Base-by-base conservation (phyloP, 2,329 filamentous ascomycete genomes). In the Fusarium humuli region DNA sequence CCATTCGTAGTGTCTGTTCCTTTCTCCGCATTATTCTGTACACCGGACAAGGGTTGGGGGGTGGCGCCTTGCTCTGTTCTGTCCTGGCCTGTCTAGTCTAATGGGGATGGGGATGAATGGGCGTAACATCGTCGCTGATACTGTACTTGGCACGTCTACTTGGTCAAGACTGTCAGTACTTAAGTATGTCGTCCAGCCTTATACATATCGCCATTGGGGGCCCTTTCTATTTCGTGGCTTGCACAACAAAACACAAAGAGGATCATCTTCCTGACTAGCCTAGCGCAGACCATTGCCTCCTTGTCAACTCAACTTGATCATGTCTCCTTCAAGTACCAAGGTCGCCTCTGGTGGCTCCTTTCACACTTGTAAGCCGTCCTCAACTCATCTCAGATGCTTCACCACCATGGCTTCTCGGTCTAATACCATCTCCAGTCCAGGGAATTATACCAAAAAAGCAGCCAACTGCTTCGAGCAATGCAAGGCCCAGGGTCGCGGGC, bases 361-460 rank as follows among this genome's bases (percentile, higher is more conserved):
- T 55, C 73, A 75, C 54, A 75, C 73, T 23, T 75, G 73, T 75
- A 73, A 57, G 71, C 66, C 30, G 16, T 30, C 20, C 25, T 49
- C 61, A 46, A 32, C 42, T 45, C 44, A 23, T 37, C 34, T 18
- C 34, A 48, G 12, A 48, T 37, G 12, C 10, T 46, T 54, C 25
- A 18, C 40, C 20, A n/a, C 30, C 37, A 11, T 13, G n/a, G 29
- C 20, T 13, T 27, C 37, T 30, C 49, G 25, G 22, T 30, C 64
- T 75, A 57, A 75, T 34, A 48, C 16, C 32, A 14, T 12, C 18
- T 30, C n/a, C 81, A 69, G 86, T 87, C 72, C 85, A 86, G 78
- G 85, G 85, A 48, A 83, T 87, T 23, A 85, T 84, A 54, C 84
- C 84, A 46, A 79, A 84, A 61, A 87, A 86, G 71, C 80, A 82